Evolutionary conservation across 148 eudicot genomes (phyloP), one percentile per base, ranked within the genome.

Genomic region (Rhododendron griersonianum): DNA sequence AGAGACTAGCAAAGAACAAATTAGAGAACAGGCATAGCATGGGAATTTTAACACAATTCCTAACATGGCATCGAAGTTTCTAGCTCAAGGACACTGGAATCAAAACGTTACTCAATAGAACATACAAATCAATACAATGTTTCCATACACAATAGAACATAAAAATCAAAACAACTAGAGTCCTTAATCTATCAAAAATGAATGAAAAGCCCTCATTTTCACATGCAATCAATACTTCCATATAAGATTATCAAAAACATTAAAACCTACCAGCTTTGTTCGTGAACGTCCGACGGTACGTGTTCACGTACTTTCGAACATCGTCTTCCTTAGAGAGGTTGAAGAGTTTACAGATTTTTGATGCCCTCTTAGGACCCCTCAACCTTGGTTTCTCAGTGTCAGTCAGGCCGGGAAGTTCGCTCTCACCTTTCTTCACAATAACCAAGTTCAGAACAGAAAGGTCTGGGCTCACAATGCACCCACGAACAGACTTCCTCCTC

Each of bases 351-450:
- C 50, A 28, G n/a, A 77, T 41, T 77, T 77, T 77, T 9, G 28
- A 75, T 75, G 79, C 48, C 48, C 79, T 75, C 48, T 75, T 75
- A 18, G 79, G 79, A 75, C 48, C 79, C 47, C 79, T 75, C 79
- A 75, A 37, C 39, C 79, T 75, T 19, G 80, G 80, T 77, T 77
- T 41, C 28, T 41, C 28, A 11, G 50, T 41, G 80, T 77, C 80
- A 18, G 80, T 77, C 80, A 41, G 8, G 25, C 80, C 30, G 13
- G 51, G 51, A 39, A 77, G 80, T 21, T 77, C 28, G 11, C 14
- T 77, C 14, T 77, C 80, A 41, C 80, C 80, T 41, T 77, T 77
- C 80, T 77, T 77, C 80, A 77, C 80, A 41, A 77, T 77, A 77
- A 77, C 80, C 80, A 77, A 77, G 80, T 77, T 77, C 15, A 77